Conservation (phyloP, 2,329 filamentous ascomycete species). For the Aspergillus sp. region DNA sequence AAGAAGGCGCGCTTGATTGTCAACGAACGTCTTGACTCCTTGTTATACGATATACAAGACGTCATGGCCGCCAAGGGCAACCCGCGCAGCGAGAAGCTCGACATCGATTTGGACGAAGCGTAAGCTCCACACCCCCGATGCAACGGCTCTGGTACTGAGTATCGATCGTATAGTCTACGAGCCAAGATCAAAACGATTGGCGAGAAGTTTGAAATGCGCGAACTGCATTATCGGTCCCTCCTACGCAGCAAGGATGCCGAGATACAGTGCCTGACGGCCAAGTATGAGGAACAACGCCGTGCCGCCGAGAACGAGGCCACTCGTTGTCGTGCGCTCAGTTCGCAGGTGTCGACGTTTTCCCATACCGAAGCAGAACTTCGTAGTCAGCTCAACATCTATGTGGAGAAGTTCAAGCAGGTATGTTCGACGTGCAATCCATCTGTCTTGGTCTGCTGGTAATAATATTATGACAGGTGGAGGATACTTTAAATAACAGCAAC, state of each 20-base stretch:
- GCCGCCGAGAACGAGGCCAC: slow-evolving; percentile 76
- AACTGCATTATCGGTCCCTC: slow-evolving; percentile 88
- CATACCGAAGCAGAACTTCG: slow-evolving; percentile 93
- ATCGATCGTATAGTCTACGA: slow-evolving; percentile 44
- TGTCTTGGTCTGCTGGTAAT: slow-evolving; percentile 28
- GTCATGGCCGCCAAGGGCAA: slow-evolving; percentile 85
- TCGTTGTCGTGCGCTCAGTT: slow-evolving; percentile 80
- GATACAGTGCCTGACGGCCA: slow-evolving; percentile 85
- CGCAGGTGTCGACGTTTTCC: slow-evolving; percentile 90
- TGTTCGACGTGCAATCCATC: slow-evolving; percentile 21
- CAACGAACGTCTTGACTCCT: slow-evolving; percentile 77
- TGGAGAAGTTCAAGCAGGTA: slow-evolving; percentile 99
- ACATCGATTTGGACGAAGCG: slow-evolving; percentile 88
- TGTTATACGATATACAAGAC: slow-evolving; percentile 82
- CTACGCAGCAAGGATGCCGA: slow-evolving; percentile 95
- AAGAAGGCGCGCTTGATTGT: slow-evolving; percentile 78
- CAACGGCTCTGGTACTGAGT: slow-evolving; percentile 12
- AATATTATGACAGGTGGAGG: slow-evolving; percentile 78
- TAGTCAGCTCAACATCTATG: slow-evolving; percentile 95
- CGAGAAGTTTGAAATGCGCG: slow-evolving; percentile 93
- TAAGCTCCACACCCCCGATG: slow-evolving; percentile 48
- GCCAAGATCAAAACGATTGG: slow-evolving; percentile 90
- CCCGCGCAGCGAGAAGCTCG: slow-evolving; percentile 74
- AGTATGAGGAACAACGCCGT: slow-evolving; percentile 87
- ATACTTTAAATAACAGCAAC: slow-evolving; percentile 97